phyloP scores from a whole-genome alignment of 768 basidiomycete genomes.

The Lepiota brunneoincarnata region DNA sequence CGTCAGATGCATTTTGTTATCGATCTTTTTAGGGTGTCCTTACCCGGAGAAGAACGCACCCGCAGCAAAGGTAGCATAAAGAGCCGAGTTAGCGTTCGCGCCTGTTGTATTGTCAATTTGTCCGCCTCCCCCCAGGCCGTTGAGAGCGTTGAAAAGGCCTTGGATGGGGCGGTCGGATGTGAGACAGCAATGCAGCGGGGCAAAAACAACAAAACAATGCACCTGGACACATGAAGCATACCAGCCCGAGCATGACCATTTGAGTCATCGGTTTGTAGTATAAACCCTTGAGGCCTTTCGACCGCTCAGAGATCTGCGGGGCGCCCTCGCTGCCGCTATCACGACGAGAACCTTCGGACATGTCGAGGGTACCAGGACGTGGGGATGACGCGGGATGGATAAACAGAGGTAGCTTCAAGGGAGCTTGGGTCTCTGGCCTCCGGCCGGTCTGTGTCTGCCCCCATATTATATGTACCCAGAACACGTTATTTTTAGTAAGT shows the following conservation, averaged over 20 bases:
- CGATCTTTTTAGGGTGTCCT: conserved; percentile 12
- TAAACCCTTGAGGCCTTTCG: conserved; percentile 48
- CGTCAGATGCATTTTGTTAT: not conserved
- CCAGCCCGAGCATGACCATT: conserved; percentile 62
- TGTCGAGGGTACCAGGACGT: conserved; percentile 1
- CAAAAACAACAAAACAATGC: conserved; percentile 8
- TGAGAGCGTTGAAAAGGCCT: conserved; percentile 77
- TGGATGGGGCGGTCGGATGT: conserved; percentile 16
- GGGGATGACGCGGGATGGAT: not conserved
- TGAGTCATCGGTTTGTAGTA: conserved; percentile 61
- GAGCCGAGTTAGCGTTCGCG: conserved; percentile 66
- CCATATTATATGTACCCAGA: no score
- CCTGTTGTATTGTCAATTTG: conserved; percentile 61
- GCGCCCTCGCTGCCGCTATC: conserved; percentile 22
- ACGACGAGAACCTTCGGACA: conserved; percentile 1
- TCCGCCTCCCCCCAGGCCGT: conserved; percentile 77
- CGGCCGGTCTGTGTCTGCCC: no score
- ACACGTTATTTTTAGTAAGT: no score
- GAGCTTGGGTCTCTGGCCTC: no score
- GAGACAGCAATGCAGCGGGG: not conserved
- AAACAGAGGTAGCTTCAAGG: not conserved
- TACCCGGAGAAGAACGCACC: conserved; percentile 56
- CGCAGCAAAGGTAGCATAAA: conserved; percentile 54
- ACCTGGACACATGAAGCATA: conserved; percentile 65
- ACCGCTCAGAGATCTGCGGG: conserved; percentile 40